Percentiles rank a stretch among this genome's conserved stretches.
Conservation (phyloP, 2,329 filamentous ascomycete species). For the Arthrobotrys sphaeroides region DNA sequence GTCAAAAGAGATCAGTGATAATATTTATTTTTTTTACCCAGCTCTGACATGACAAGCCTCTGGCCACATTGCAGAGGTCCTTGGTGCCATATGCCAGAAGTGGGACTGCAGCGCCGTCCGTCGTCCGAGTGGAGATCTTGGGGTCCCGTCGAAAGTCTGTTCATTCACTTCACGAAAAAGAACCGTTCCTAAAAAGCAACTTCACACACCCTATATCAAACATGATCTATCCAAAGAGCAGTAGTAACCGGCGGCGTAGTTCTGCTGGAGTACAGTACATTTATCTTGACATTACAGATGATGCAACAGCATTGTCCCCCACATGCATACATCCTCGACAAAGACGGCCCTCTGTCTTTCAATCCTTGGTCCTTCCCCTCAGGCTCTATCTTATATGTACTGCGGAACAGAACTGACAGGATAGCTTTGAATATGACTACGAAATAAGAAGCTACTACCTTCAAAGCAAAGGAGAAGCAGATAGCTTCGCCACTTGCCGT, state of each 20-base stretch:
- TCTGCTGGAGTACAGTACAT: slow-evolving; percentile 49
- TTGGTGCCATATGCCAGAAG: slow-evolving; percentile 51
- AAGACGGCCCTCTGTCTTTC: slow-evolving; percentile 39
- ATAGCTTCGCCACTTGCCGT: slow-evolving; percentile 53
- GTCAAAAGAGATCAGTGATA: slow-evolving; percentile 41
- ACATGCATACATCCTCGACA: slow-evolving; percentile 54
- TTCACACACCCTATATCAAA: slow-evolving; percentile 52
- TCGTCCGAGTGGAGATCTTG: slow-evolving; percentile 53
- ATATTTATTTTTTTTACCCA: slow-evolving; percentile 36
- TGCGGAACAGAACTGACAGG: slow-evolving; percentile 50
- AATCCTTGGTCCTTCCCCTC: slow-evolving; percentile 45
- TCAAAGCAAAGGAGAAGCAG: slow-evolving; percentile 46
- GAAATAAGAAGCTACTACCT: slow-evolving; percentile 52
- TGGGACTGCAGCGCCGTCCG: slow-evolving; percentile 50
- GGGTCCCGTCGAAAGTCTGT: slow-evolving; percentile 51
- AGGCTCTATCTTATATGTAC: slow-evolving; percentile 46
- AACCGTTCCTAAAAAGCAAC: slow-evolving; percentile 51
- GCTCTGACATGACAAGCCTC: slow-evolving; percentile 52
- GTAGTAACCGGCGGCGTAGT: slow-evolving; percentile 38
- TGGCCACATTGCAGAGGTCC: slow-evolving; percentile 51
- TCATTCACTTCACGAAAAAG: slow-evolving; percentile 38
- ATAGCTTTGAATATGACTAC: slow-evolving; percentile 52
- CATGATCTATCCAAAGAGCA: slow-evolving; percentile 44
- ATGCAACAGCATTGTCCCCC: slow-evolving; percentile 53
- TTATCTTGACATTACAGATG: slow-evolving; percentile 52